These are phyloP conservation scores for Penicillium sp. DNA, from an alignment of 2,329 filamentous ascomycete species.

Conservation along the genomic window DNA sequence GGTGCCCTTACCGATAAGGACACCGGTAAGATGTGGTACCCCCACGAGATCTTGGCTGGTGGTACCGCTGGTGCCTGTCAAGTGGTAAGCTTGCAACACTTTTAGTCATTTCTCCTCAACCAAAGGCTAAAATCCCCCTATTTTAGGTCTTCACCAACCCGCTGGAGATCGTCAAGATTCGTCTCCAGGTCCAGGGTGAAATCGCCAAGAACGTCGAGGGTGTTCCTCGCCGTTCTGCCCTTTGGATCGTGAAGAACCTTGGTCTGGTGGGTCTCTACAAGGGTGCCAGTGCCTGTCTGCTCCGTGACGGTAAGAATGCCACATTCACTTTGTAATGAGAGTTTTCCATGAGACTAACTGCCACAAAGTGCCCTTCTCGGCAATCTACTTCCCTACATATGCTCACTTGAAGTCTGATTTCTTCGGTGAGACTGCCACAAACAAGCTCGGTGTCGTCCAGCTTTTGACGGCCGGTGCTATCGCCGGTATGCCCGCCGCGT, in stretches of 20 bases:
- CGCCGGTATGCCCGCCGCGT: constrained; percentile 83
- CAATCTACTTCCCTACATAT: constrained; percentile 98
- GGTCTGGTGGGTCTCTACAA: constrained; percentile 95
- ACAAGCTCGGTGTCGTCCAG: constrained; percentile 85
- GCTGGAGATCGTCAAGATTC: constrained; percentile 98
- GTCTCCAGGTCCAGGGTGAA: constrained; percentile 94
- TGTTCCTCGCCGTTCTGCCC: constrained; percentile 79
- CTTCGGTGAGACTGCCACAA: constrained; percentile 80
- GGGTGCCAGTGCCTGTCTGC: constrained; percentile 85
- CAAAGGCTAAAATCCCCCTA: constrained; percentile 2
- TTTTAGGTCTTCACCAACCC: constrained; percentile 88
- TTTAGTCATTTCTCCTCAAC: constrained; percentile 1
- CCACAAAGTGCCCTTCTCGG: constrained; percentile 75
- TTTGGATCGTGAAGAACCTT: constrained; percentile 96
- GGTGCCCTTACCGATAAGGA: constrained; percentile 66
- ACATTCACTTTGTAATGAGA: constrained; percentile 16
- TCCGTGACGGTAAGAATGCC: constrained; percentile 60
- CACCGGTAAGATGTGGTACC: constrained; percentile 63
- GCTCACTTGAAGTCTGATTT: constrained; percentile 88
- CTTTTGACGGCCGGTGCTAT: constrained; percentile 93
- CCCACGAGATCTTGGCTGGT: constrained; percentile 77
- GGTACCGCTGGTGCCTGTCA: constrained; percentile 87
- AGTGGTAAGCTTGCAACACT: constrained; percentile 62
- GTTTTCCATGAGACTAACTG: constrained; percentile 6
- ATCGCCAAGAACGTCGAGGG: constrained; percentile 80